Evolutionary conservation across 1,284 basidiomycete genomes (phyloP).

Genomic region (Marasmius tenuissimus): DNA sequence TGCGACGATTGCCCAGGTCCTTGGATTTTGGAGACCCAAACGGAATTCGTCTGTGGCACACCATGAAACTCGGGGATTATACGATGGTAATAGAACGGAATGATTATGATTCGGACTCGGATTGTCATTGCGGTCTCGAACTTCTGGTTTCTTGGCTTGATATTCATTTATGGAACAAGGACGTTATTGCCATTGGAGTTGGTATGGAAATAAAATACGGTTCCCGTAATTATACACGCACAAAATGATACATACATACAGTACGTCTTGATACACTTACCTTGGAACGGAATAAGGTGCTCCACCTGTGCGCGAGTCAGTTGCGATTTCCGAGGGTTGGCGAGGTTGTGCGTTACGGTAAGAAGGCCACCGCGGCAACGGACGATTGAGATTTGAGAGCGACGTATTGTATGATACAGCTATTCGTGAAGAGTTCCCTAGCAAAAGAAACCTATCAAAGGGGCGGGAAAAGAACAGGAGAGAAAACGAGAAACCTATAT

Average conservation of each 20-base stretch:
- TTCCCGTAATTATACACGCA: no score
- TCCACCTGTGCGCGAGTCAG: no score
- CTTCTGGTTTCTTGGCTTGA: neutral
- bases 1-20: conserved; percentile 39
- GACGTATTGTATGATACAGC: neutral
- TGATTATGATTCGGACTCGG: neutral
- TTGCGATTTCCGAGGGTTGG: no score
- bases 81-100: conserved; percentile 13
- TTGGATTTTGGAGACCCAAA: conserved; percentile 38
- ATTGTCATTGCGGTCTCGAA: neutral
- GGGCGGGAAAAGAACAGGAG: neutral
- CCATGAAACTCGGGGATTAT: conserved; percentile 1
- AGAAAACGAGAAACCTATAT: neutral
- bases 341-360: no score
- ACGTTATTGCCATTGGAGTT: no score
- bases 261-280: no score
- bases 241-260: no score
- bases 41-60: neutral
- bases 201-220: no score
- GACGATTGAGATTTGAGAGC: neutral
- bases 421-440: neutral
- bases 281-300: no score
- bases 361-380: no score
- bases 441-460: neutral
- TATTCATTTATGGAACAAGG: no score